Percentiles rank a stretch among this genome's conserved stretches.
Evolutionary conservation across 345 rosid species (phyloP).

Genomic region (Viola odorata): DNA sequence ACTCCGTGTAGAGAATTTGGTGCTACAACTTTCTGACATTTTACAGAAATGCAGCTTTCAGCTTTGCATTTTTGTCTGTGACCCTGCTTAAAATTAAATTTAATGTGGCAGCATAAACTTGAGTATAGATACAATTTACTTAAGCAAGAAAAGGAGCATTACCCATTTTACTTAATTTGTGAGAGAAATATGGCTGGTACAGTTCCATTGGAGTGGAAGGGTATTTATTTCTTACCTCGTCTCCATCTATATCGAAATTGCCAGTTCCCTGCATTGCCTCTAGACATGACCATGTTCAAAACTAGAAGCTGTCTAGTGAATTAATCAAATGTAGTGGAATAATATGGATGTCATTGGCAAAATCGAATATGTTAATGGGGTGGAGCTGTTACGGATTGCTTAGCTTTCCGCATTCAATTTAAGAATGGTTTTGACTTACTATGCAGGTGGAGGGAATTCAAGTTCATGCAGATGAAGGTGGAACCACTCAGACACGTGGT

Average conservation of each 20-base stretch:
- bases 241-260: neutral
- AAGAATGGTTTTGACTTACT: neutral
- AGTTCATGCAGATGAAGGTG: constrained; percentile 91
- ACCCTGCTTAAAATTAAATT: no score
- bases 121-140: no score
- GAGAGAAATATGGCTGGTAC: no score
- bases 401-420: neutral
- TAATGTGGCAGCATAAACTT: no score
- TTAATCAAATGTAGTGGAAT: no score
- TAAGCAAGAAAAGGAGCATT: no score
- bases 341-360: no score
- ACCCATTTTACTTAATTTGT: no score
- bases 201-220: no score
- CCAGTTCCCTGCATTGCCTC: neutral
- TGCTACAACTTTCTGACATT: neutral
- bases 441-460: constrained; percentile 86
- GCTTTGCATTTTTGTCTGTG: neutral
- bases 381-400: no score
- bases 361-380: no score
- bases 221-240: neutral
- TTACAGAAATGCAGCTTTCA: neutral
- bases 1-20: no score
- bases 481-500: constrained; percentile 80
- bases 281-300: neutral
- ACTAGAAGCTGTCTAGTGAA: neutral